These are phyloP conservation scores for Blastobotrys peoriensis DNA, from an alignment of 805 yeast species.

Conservation along the genomic window DNA sequence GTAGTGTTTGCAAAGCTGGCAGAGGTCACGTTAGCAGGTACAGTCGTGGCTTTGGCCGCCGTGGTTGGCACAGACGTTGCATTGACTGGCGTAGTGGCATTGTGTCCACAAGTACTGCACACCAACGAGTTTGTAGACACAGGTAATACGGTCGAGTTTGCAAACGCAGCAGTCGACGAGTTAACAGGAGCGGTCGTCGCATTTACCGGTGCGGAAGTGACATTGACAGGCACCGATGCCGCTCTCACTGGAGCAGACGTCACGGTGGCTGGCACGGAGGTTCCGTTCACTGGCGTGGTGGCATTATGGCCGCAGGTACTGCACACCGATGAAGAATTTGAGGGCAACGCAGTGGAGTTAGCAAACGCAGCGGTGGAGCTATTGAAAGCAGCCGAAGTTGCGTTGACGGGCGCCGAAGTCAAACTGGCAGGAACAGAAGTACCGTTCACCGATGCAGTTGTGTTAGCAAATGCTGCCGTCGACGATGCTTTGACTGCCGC, in stretches of 20 bases:
- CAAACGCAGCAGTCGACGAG: too few relatives aligned
- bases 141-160: too few relatives aligned
- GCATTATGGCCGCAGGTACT: too few relatives aligned
- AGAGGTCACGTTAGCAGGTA: background rate
- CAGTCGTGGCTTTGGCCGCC: slow-evolving; percentile 1
- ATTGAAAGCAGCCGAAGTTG: background rate
- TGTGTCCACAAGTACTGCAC: too few relatives aligned
- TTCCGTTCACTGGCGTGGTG: too few relatives aligned
- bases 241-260: background rate
- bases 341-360: too few relatives aligned
- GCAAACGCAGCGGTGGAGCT: too few relatives aligned
- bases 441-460: background rate
- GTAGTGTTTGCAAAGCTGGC: background rate
- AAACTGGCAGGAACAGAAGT: background rate
- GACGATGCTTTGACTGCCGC: background rate
- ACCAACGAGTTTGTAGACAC: too few relatives aligned
- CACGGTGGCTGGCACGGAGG: too few relatives aligned
- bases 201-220: background rate
- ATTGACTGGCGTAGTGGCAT: too few relatives aligned
- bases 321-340: too few relatives aligned
- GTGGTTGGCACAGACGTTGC: too few relatives aligned
- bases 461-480: background rate
- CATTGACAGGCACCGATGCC: background rate
- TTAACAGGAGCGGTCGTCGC: background rate
- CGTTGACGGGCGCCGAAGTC: background rate